These are phyloP conservation scores for Xylaria sp. DNA, from an alignment of 2,329 filamentous ascomycete genomes.

Conservation along the genomic window DNA sequence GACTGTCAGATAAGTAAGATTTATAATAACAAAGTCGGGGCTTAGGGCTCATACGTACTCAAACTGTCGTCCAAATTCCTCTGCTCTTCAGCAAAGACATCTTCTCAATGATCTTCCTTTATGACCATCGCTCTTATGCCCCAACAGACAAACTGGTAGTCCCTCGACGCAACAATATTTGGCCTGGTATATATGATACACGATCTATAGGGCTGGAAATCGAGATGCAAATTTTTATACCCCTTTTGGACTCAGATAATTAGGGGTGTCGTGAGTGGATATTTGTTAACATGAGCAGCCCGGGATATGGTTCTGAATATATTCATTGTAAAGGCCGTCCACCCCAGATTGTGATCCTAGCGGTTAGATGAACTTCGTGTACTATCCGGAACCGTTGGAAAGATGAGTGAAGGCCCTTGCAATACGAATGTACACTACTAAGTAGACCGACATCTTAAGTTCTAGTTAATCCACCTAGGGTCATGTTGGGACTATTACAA, in stretches of 20 bases:
- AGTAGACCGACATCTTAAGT: not conserved
- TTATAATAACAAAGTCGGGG: no score
- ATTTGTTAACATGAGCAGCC: conserved; percentile 36
- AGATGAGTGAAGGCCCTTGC: not conserved
- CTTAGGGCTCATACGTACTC: no score
- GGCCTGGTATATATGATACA: conserved; percentile 53
- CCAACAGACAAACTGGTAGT: not conserved
- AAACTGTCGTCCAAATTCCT: no score
- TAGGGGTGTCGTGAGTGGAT: conserved; percentile 49
- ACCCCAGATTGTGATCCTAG: not conserved
- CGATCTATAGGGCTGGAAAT: conserved; percentile 41
- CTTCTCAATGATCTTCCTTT: not conserved
- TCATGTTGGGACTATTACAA: not conserved
- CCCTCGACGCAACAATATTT: not conserved
- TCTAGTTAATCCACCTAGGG: not conserved
- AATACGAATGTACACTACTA: not conserved
- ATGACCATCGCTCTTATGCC: not conserved
- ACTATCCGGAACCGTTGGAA: not conserved
- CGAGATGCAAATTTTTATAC: conserved; percentile 42
- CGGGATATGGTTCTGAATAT: not conserved
- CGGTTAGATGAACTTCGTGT: no score
- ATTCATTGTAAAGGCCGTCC: no score
- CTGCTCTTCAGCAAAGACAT: no score
- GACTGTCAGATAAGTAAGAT: not conserved
- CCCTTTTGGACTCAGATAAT: conserved; percentile 49